phyloP scores from a whole-genome alignment of 345 rosid species.

The Fremontodendron californicum region DNA sequence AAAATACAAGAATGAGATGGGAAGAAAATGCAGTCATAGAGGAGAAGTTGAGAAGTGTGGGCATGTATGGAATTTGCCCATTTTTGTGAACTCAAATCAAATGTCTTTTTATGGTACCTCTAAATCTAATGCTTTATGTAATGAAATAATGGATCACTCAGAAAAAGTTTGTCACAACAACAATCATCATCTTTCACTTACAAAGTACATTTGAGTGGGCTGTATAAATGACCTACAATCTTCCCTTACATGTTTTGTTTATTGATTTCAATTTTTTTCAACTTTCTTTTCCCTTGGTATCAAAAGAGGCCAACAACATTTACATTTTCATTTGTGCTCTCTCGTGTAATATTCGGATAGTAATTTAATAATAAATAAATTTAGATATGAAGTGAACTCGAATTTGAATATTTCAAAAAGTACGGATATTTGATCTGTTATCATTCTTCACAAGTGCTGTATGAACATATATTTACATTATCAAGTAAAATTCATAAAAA shows the following conservation, averaged over 20 bases:
- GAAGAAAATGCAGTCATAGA: background rate
- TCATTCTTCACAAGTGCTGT: no score
- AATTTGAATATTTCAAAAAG: no score
- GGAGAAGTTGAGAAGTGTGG: background rate
- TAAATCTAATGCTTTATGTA: background rate
- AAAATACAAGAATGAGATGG: background rate
- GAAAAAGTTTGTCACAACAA: background rate
- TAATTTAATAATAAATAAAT: no score
- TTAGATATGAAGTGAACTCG: no score
- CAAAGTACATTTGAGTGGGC: background rate
- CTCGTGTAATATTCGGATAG: background rate
- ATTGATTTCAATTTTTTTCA: background rate
- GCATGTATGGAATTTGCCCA: background rate
- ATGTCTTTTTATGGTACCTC: background rate
- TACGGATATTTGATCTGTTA: no score
- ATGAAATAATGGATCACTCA: background rate
- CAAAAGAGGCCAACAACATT: background rate
- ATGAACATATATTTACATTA: no score
- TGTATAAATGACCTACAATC: background rate
- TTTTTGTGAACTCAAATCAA: conserved; percentile 3
- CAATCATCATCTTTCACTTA: background rate
- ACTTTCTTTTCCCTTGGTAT: background rate
- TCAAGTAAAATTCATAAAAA: no score
- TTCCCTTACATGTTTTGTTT: background rate
- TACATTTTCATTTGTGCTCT: background rate